phyloP scores from a whole-genome alignment of 2,329 filamentous ascomycete genomes.

The Diaporthe citrichinensis region DNA sequence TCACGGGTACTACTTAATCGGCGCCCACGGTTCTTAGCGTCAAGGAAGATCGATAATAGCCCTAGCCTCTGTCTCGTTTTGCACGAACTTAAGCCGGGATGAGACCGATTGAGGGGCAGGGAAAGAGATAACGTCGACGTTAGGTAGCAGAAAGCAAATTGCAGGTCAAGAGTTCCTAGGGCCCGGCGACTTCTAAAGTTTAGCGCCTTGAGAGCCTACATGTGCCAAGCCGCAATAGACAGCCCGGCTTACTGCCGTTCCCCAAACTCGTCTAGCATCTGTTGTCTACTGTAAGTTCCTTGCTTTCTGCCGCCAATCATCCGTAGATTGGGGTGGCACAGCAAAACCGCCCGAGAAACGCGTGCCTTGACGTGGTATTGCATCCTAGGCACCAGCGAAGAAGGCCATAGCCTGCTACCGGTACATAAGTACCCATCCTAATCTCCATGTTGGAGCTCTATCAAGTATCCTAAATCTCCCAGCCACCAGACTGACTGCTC shows the following conservation, averaged over 20 bases:
- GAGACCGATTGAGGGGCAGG: too few relatives aligned
- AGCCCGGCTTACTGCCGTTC: not conserved
- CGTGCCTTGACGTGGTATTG: not conserved
- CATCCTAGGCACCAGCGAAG: not conserved
- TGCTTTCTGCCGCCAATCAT: not conserved
- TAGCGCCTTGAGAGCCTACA: not conserved
- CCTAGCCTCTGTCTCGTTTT: too few relatives aligned
- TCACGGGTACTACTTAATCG: too few relatives aligned
- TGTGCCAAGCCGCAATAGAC: not conserved
- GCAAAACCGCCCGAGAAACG: not conserved
- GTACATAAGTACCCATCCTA: not conserved
- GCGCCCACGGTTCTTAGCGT: too few relatives aligned
- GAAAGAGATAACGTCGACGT: too few relatives aligned
- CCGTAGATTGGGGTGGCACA: not conserved
- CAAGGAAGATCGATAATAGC: too few relatives aligned
- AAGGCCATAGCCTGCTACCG: not conserved
- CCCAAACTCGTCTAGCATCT: not conserved
- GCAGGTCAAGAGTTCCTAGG: too few relatives aligned
- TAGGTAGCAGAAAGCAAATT: too few relatives aligned
- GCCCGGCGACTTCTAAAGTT: not conserved
- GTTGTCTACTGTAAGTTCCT: not conserved
- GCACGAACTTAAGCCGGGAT: too few relatives aligned
- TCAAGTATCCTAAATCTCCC: not conserved
- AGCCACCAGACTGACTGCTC: not conserved
- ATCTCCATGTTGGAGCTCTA: not conserved